Percentiles rank a stretch among this genome's conserved stretches.
phyloP scores from a whole-genome alignment of 768 basidiomycete genomes.

The Agaricus bisporus region DNA sequence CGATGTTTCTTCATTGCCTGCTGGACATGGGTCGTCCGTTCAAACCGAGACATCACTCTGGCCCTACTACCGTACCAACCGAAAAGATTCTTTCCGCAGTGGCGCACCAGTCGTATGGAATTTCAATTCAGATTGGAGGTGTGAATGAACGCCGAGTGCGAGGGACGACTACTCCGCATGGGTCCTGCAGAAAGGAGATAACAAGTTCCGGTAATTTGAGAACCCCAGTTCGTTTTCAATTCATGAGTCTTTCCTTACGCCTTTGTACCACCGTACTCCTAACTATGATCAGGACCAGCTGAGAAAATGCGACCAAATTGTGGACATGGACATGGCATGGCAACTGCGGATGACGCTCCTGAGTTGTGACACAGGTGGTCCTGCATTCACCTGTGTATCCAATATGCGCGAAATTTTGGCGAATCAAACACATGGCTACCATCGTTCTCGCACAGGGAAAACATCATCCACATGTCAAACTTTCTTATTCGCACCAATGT shows the following conservation, averaged over 20 bases:
- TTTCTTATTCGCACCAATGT: background rate
- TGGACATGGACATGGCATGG: no score
- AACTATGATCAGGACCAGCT: no score
- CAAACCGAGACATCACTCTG: background rate
- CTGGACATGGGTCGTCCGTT: background rate
- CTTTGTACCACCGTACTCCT: no score
- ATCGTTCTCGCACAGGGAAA: background rate
- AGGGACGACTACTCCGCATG: background rate
- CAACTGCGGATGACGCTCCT: background rate
- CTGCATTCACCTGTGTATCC: background rate
- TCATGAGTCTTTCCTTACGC: background rate
- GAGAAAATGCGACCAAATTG: no score
- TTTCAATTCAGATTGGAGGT: background rate
- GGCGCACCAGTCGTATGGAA: background rate
- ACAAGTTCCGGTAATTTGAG: background rate
- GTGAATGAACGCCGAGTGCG: background rate
- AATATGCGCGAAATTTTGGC: background rate
- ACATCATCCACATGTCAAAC: background rate
- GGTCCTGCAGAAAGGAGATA: background rate
- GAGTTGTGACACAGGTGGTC: no score
- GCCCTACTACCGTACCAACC: no score
- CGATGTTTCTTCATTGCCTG: background rate
- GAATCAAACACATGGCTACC: constrained; percentile 1
- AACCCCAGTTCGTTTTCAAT: background rate
- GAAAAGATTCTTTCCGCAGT: no score